Base-by-base conservation (phyloP, 2,329 filamentous ascomycete species). In the Nemania sp. region DNA sequence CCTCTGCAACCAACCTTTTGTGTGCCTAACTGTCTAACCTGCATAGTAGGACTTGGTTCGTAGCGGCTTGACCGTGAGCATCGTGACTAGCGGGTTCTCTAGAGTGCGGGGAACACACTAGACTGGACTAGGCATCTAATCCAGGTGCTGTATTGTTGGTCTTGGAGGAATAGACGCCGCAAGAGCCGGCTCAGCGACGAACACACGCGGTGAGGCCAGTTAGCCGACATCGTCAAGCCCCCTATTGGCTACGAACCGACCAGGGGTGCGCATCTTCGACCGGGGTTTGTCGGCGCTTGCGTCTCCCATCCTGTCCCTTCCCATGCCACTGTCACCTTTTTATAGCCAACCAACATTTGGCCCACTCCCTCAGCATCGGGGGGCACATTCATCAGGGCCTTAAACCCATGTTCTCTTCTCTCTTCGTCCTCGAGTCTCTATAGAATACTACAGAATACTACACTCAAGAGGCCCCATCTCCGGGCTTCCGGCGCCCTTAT, bases 231-330 rank as follows among this genome's bases (percentile, higher is more conserved):
- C 66, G 67, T 66, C 38, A 29, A 66, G 54, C 49, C 64, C 57
- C 57, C 52, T 35, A 77, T 77, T 77, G 74, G 76, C 69, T 71
- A 64, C 32, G 64, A 38, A 6, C 7, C n/a, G 60, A 67, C 65
- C 41, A 73, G 73, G 77, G 3, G 7, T 15, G 56, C 29, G 29
- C 71, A 73, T 71, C 64, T n/a, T 47, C 61, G 64, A 55, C 74
- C 71, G 64, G 75, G 75, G 60, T 75, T 52, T 35, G 64, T 73
- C 69, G 77, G 80, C 80, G 80, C 80, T 80, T 81, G 79, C 78
- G 79, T 78, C 75, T 73, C 73, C 67, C 67, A 61, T 58, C 51
- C 58, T 72, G 72, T 73, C 70, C 73, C 70, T 74, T 71, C 69
- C 70, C 68, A 60, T 69, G 70, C 70, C 72, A 65, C 72, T 57